Percentiles rank a stretch among this genome's conserved stretches.
Evolutionary conservation across 192 early-diverging fungal genomes (phyloP).

Genomic region (Coemansia sp.): DNA sequence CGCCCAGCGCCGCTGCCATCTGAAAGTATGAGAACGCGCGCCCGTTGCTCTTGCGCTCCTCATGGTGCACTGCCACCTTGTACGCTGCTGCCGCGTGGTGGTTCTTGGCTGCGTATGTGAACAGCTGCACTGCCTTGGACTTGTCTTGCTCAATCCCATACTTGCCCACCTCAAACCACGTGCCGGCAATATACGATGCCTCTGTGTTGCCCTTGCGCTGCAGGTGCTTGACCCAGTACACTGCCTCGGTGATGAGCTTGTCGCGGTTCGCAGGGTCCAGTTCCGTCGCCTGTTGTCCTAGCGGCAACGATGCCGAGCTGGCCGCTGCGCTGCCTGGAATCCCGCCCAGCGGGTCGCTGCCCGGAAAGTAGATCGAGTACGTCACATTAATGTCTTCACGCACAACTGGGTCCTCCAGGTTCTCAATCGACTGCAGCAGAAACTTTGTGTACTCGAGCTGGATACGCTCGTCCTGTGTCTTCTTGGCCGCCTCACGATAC

Average conservation of each 20-base stretch:
- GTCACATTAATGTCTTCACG: conserved; percentile 53
- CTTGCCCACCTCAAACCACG: conserved; percentile 67
- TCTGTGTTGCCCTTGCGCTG: conserved; percentile 69
- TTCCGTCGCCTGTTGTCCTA: conserved; percentile 47
- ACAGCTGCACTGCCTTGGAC: conserved; percentile 68
- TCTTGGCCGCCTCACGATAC: conserved; percentile 75
- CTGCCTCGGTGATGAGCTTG: conserved; percentile 60
- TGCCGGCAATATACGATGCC: conserved; percentile 73
- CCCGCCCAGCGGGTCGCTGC: conserved; percentile 23
- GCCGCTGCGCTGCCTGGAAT: conserved; percentile 22
- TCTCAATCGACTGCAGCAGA: conserved; percentile 67
- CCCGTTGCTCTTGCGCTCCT: conserved; percentile 60
- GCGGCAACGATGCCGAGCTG: conserved; percentile 50
- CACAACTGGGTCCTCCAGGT: conserved; percentile 44
- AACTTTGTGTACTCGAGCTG: conserved; percentile 79
- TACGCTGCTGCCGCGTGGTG: conserved; percentile 66
- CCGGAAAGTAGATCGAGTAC: conserved; percentile 52
- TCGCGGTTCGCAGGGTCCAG: conserved; percentile 47
- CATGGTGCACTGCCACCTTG: conserved; percentile 63
- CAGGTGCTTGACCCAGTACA: conserved; percentile 72
- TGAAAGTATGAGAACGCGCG: conserved; percentile 69
- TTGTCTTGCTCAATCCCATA: conserved; percentile 59
- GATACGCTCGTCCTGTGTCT: conserved; percentile 69
- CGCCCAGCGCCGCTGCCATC: conserved; percentile 66
- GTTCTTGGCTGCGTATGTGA: conserved; percentile 62